A percentile compares a stretch with the other conserved stretches of the same genome.
Conservation (phyloP, 495 filamentous ascomycete genomes). For the Trichoderma erinaceum region DNA sequence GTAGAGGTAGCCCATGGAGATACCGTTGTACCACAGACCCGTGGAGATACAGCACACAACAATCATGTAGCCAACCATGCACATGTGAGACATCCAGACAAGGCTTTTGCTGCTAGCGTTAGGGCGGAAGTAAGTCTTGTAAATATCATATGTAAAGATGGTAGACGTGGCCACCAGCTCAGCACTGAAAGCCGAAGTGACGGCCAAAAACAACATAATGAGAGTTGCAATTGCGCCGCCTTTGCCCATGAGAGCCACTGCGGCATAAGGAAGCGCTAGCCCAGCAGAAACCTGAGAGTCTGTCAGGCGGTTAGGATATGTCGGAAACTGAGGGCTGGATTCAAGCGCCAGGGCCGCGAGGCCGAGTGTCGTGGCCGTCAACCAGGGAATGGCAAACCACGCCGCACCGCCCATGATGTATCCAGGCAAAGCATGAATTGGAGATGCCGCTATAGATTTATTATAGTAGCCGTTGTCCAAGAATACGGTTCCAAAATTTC, state of each 20-base stretch:
- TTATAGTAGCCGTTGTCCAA: conserved; percentile 47
- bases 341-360: conserved; percentile 45
- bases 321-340: conserved; percentile 42
- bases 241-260: conserved; percentile 43
- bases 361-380: conserved; percentile 44
- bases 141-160: conserved; percentile 51
- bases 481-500: conserved; percentile 37
- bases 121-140: conserved; percentile 48
- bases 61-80: conserved; percentile 42
- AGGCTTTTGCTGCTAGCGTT: conserved; percentile 36
- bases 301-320: conserved; percentile 46
- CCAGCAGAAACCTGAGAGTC: conserved; percentile 40
- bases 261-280: conserved; percentile 40
- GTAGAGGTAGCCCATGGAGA: conserved; percentile 58
- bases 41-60: conserved; percentile 35
- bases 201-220: conserved; percentile 49
- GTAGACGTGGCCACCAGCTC: conserved; percentile 51
- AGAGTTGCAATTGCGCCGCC: conserved; percentile 44
- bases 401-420: conserved; percentile 47
- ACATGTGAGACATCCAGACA: conserved; percentile 42
- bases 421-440: conserved; percentile 38
- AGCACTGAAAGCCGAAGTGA: conserved; percentile 42
- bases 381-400: conserved; percentile 48
- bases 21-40: conserved; percentile 43
- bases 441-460: conserved; percentile 44